A percentile compares a stretch with the other conserved stretches of the same genome.
Evolutionary conservation across 345 rosid genomes (phyloP).

Genomic region (Streptanthus diversifolius): DNA sequence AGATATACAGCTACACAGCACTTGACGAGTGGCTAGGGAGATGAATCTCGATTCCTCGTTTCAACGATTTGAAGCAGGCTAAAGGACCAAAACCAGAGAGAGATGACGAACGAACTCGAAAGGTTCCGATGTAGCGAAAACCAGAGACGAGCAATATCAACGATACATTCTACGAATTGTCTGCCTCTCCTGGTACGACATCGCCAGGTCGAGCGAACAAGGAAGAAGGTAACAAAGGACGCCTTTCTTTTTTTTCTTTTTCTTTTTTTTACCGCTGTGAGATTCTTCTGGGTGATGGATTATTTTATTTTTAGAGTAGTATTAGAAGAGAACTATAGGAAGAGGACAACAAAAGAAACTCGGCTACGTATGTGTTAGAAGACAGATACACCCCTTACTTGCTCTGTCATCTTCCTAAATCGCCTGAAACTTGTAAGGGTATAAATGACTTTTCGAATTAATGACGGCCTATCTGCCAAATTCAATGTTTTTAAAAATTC

Average conservation of each 20-base stretch:
- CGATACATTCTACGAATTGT: conserved; percentile 28
- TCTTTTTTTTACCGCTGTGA: conserved; percentile 24
- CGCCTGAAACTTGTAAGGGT: neutral
- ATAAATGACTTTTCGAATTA: neutral
- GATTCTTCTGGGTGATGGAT: neutral
- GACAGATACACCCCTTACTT: conserved; percentile 24
- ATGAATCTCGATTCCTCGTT: neutral
- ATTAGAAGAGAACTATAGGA: neutral
- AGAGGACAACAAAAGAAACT: conserved; percentile 7
- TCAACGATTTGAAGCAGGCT: conserved; percentile 3
- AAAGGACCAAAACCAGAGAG: neutral
- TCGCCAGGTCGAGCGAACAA: conserved; percentile 25
- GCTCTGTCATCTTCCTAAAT: neutral
- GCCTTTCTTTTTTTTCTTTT: neutral
- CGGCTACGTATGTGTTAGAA: neutral
- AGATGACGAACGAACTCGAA: conserved; percentile 2
- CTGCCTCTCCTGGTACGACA: conserved; percentile 22
- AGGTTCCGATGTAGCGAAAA: neutral
- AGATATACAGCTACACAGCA: neutral
- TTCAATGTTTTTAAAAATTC: conserved; percentile 1
- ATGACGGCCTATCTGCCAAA: conserved; percentile 10
- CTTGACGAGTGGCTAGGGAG: conserved; percentile 7
- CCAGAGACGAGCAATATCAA: neutral
- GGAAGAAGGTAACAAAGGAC: conserved; percentile 9
- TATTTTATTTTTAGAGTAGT: neutral